These are phyloP conservation scores for Triadica sebifera DNA, from an alignment of 345 rosid species.

Conservation along the genomic window DNA sequence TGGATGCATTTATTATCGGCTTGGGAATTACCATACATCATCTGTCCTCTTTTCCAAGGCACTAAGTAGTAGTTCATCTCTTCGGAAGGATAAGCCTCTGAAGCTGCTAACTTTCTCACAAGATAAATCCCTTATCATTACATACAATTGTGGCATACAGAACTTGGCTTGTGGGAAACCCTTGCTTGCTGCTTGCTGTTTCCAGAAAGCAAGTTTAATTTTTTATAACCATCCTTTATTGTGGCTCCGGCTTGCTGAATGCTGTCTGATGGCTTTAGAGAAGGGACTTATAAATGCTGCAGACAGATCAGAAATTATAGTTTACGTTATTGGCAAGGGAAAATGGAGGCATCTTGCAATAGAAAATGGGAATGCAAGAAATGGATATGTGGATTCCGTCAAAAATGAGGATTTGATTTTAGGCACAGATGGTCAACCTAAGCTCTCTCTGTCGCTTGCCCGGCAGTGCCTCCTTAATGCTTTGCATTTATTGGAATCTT, in stretches of 20 bases:
- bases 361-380: slow-evolving; percentile 46
- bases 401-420: slow-evolving; percentile 31
- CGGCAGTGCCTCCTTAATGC: slow-evolving; percentile 80
- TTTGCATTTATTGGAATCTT: slow-evolving; percentile 56
- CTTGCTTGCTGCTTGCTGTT: slow-evolving; percentile 78
- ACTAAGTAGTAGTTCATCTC: slow-evolving; percentile 54
- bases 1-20: slow-evolving; percentile 85
- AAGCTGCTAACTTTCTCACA: slow-evolving; percentile 70
- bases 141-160: slow-evolving; percentile 83
- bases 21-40: slow-evolving; percentile 65
- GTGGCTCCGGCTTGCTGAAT: slow-evolving; percentile 97
- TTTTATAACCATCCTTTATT: slow-evolving; percentile 66
- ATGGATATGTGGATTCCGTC: slow-evolving; percentile 29
- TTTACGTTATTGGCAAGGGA: slow-evolving; percentile 80
- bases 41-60: slow-evolving; percentile 76
- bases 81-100: slow-evolving; percentile 69
- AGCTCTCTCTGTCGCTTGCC: slow-evolving; percentile 75
- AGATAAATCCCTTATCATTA: slow-evolving; percentile 74
- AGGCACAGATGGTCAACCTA: slow-evolving; percentile 49
- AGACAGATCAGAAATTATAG: slow-evolving; percentile 53
- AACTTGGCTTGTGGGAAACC: slow-evolving; percentile 88
- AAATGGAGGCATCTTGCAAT: slow-evolving; percentile 81
- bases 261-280: slow-evolving; percentile 83
- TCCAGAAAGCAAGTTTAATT: slow-evolving; percentile 69
- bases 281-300: slow-evolving; percentile 57